Conservation (phyloP, 805 yeast species). For the Sugiyamaella floridensis region DNA sequence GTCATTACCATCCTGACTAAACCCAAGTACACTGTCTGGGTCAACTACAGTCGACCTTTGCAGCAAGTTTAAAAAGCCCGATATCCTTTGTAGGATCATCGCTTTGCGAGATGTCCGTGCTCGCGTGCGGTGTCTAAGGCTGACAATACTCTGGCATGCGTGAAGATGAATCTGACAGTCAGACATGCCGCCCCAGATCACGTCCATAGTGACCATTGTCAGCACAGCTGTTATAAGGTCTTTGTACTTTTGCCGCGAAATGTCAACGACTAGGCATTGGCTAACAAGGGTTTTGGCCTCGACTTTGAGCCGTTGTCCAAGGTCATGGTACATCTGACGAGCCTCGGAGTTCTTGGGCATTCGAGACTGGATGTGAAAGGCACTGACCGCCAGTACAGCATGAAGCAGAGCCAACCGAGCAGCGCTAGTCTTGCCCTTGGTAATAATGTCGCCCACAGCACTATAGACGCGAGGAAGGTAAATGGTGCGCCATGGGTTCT, state of each 20-base stretch:
- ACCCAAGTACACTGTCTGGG: constrained; percentile 8
- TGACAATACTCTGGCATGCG: constrained; percentile 69
- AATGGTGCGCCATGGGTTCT: constrained; percentile 84
- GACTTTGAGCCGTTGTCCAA: constrained; percentile 66
- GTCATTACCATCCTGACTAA: constrained; percentile 20
- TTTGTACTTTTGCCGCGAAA: constrained; percentile 61
- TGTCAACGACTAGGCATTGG: constrained; percentile 45
- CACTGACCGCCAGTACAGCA: constrained; percentile 73
- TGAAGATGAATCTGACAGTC: constrained; percentile 71
- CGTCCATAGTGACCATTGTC: constrained; percentile 82
- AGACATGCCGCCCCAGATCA: constrained; percentile 86
- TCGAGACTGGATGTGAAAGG: constrained; percentile 71
- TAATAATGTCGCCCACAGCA: constrained; percentile 75
- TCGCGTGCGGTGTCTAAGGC: constrained; percentile 58
- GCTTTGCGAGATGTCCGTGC: constrained; percentile 70
- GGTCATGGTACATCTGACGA: constrained; percentile 60
- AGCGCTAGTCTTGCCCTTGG: constrained; percentile 64
- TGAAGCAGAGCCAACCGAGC: constrained; percentile 73
- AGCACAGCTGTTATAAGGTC: constrained; percentile 77
- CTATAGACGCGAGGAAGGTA: constrained; percentile 75
- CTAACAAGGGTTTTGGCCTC: constrained; percentile 68
- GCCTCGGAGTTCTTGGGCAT: constrained; percentile 59
- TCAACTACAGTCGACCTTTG: constrained; percentile 65
- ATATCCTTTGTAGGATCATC: constrained; percentile 66
- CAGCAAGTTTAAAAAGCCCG: constrained; percentile 63